Percentiles rank a stretch among this genome's conserved stretches.
phyloP scores from a whole-genome alignment of 306 rosid species.

The Parietaria judaica region DNA sequence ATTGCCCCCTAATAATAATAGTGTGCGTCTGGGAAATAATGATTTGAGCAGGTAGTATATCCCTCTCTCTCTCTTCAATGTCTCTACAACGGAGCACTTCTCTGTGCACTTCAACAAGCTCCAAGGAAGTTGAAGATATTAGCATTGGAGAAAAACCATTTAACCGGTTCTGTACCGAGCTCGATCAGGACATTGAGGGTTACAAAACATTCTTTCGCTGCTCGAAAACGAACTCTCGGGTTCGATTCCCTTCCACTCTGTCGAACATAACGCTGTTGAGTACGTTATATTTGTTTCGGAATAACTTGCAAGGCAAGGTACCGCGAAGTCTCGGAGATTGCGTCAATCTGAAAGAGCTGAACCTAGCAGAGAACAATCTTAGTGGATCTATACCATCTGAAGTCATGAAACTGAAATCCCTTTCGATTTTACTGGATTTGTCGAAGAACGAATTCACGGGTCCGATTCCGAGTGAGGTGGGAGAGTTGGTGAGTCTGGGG shows the following conservation, averaged over 20 bases:
- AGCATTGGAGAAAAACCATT: conserved; percentile 3
- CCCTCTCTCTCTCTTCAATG: too few relatives aligned
- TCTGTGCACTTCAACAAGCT: too few relatives aligned
- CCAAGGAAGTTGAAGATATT: conserved; percentile 9
- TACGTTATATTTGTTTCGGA: not conserved
- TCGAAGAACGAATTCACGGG: conserved; percentile 23
- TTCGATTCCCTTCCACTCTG: conserved; percentile 17
- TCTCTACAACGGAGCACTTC: too few relatives aligned
- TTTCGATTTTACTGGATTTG: conserved; percentile 8
- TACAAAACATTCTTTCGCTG: not conserved
- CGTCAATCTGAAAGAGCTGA: not conserved
- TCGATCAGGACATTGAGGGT: conserved; percentile 9
- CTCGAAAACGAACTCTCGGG: conserved; percentile 15
- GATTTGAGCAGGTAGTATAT: too few relatives aligned
- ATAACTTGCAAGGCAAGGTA: conserved; percentile 15
- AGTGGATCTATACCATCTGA: conserved; percentile 22
- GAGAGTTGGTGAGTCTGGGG: conserved; percentile 2
- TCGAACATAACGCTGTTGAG: conserved; percentile 15
- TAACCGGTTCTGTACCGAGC: conserved; percentile 21
- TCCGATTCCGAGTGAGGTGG: conserved; percentile 17
- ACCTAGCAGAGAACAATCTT: conserved; percentile 13
- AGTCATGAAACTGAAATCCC: conserved; percentile 15
- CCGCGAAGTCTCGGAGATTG: conserved; percentile 15
- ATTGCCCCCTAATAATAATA: too few relatives aligned
- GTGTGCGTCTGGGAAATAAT: too few relatives aligned